Conservation (phyloP, 176 grass and related monocot species). For the Musa troglodytarum region DNA sequence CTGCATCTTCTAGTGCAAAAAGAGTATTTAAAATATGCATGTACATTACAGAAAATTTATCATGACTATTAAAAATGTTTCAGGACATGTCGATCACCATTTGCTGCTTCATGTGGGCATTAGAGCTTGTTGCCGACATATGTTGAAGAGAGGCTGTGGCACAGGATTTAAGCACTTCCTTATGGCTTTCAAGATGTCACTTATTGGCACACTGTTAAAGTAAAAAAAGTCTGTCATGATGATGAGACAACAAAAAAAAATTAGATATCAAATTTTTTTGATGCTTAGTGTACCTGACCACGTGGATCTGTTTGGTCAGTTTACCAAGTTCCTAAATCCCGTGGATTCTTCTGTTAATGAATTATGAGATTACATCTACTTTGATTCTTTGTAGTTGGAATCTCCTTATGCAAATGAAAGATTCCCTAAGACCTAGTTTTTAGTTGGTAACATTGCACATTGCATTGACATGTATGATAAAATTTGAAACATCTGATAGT, state of each 20-base stretch:
- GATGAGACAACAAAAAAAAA: neutral
- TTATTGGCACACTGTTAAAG: neutral
- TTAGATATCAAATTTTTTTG: neutral
- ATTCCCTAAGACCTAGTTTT: neutral
- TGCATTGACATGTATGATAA: neutral
- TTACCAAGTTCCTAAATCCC: neutral
- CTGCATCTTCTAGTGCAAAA: slow-evolving; percentile 6
- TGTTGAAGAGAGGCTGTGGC: neutral
- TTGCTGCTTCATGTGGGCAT: neutral
- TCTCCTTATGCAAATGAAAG: neutral
- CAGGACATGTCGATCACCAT: neutral
- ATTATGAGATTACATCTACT: neutral
- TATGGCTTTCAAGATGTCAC: neutral
- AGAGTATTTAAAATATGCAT: neutral
- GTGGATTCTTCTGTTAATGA: neutral
- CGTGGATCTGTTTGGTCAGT: neutral
- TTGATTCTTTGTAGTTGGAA: slow-evolving; percentile 13
- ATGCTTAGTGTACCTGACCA: neutral
- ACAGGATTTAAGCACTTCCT: neutral
- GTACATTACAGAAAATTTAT: neutral
- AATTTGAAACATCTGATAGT: neutral
- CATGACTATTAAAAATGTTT: neutral
- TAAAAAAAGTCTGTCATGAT: too few species aligned
- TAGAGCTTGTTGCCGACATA: neutral
- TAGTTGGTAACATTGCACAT: neutral